Evolutionary conservation across 73 alveolate species (phyloP).

Genomic region (Paramecium tetraurelia): DNA sequence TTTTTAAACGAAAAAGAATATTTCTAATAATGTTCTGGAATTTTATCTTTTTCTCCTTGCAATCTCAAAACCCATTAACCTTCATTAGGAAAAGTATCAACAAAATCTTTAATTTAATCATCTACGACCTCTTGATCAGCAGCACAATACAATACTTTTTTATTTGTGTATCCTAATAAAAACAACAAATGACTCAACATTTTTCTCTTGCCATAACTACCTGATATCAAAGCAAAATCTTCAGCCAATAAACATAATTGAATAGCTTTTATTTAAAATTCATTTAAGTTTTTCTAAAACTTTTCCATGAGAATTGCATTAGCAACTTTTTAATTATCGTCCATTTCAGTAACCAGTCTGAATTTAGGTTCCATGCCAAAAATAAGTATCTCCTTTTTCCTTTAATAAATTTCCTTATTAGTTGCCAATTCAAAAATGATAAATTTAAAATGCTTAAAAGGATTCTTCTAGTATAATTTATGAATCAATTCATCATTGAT

Average conservation of each 20-base stretch:
- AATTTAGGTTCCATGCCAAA: slow-evolving; percentile 2
- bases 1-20: background rate
- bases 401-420: background rate
- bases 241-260: background rate
- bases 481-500: background rate
- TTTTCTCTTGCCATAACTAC: background rate
- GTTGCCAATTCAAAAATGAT: background rate
- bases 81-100: background rate
- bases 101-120: background rate
- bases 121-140: background rate
- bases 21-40: background rate
- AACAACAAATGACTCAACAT: background rate
- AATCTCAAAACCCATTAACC: background rate
- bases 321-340: background rate
- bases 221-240: background rate
- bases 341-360: background rate
- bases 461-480: background rate
- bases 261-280: background rate
- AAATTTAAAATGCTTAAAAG: background rate
- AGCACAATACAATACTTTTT: background rate
- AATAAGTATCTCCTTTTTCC: background rate
- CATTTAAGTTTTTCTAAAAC: background rate
- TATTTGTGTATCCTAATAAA: background rate
- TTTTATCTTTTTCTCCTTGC: background rate
- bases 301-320: background rate